phyloP scores from a whole-genome alignment of 2,329 filamentous ascomycete genomes.

The Polytolypa hystricis region DNA sequence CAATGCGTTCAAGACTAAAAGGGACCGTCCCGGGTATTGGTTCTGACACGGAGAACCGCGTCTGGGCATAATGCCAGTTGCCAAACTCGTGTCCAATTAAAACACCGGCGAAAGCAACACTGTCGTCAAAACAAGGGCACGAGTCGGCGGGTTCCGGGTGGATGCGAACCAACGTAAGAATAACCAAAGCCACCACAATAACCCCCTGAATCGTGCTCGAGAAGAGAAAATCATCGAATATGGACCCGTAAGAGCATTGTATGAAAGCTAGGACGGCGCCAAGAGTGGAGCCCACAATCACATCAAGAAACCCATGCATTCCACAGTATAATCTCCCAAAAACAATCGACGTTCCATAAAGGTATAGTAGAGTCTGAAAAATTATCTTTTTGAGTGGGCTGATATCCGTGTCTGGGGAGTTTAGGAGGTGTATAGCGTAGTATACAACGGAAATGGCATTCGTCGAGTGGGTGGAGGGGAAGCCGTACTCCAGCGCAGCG shows the following conservation, averaged over 20 bases:
- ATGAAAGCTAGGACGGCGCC: constrained; percentile 54
- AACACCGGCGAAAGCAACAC: constrained; percentile 83
- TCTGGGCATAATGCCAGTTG: constrained; percentile 67
- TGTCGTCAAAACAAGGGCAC: constrained; percentile 95
- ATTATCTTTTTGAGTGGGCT: constrained; percentile 47
- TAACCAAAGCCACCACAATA: constrained; percentile 50
- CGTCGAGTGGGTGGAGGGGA: constrained; percentile 92
- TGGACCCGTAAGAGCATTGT: constrained; percentile 44
- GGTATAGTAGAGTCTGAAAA: constrained; percentile 62
- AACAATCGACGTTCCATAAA: constrained; percentile 81
- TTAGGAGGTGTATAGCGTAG: constrained; percentile 64
- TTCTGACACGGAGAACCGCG: constrained; percentile 40
- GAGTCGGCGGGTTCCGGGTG: constrained; percentile 95
- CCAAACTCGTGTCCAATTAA: constrained; percentile 74
- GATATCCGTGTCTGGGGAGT: constrained; percentile 52
- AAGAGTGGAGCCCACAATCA: constrained; percentile 66
- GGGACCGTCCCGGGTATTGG: constrained; percentile 50
- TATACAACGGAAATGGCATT: constrained; percentile 92
- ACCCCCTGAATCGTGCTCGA: constrained; percentile 54
- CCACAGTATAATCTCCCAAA: constrained; percentile 90
- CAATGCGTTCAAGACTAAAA: constrained; percentile 56
- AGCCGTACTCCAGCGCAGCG: constrained; percentile 89
- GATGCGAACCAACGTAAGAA: constrained; percentile 69
- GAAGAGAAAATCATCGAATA: constrained; percentile 61
- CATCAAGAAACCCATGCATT: constrained; percentile 96